These are phyloP conservation scores for Glaciozyma antarctica DNA, from an alignment of 768 basidiomycete genomes.

Conservation along the genomic window DNA sequence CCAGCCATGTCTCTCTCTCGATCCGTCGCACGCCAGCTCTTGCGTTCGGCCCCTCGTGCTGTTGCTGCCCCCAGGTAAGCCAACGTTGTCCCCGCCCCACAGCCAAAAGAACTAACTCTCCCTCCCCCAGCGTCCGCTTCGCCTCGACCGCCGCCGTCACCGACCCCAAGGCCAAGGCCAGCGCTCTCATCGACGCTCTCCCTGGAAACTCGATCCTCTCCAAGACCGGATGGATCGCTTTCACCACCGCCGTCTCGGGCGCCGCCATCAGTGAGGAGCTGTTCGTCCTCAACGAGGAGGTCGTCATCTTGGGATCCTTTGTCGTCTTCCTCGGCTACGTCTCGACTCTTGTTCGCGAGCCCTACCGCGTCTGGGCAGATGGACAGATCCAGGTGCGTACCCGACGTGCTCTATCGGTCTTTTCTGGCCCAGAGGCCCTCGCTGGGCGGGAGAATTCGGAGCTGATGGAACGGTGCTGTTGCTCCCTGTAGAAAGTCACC, in stretches of 20 bases:
- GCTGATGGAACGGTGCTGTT: not conserved
- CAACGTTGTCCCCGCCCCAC: not conserved
- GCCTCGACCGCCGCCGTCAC: conserved; percentile 18
- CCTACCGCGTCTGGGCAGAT: conserved; percentile 87
- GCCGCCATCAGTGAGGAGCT: conserved; percentile 52
- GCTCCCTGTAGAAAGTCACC: conserved; percentile 52
- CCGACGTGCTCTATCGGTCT: not conserved
- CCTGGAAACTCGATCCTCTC: conserved; percentile 67
- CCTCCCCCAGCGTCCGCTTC: conserved; percentile 17
- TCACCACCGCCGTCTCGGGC: conserved; percentile 45
- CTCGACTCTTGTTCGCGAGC: conserved; percentile 55
- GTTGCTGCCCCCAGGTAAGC: no score
- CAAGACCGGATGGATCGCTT: conserved; percentile 85
- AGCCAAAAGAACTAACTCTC: not conserved
- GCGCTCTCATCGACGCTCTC: conserved; percentile 81
- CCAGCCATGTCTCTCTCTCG: no score
- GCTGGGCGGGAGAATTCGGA: not conserved
- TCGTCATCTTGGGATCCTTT: conserved; percentile 66
- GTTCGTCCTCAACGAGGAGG: conserved; percentile 95
- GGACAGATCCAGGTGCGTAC: conserved; percentile 57
- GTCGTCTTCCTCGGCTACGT: conserved; percentile 32
- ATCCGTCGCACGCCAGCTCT: no score
- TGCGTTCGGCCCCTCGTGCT: no score
- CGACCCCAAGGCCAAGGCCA: conserved; percentile 45
- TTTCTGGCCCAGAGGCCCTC: no score